Conservation (phyloP, 179 eudicot species). For the Silene coronaria region DNA sequence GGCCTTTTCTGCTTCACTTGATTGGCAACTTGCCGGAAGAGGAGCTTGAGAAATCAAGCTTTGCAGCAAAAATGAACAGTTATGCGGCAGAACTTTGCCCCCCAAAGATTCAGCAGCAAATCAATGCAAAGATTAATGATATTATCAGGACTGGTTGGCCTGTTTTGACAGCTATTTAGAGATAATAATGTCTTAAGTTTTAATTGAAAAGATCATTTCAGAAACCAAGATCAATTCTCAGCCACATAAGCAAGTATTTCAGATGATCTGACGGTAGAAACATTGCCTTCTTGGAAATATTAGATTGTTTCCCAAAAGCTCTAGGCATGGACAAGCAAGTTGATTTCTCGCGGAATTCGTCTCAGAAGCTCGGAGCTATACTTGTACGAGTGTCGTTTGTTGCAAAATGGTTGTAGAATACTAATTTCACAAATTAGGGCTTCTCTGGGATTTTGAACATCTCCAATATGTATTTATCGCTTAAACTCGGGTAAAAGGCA, state of each 20-base stretch:
- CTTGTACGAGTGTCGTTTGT: neutral
- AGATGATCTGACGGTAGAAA: neutral
- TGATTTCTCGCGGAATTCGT: too few relatives aligned
- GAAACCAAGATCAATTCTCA: neutral
- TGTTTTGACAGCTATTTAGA: conserved; percentile 56
- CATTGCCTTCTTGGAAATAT: neutral
- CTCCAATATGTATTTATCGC: neutral
- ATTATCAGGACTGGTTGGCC: conserved; percentile 92
- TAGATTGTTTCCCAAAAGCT: neutral
- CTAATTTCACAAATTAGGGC: too few relatives aligned
- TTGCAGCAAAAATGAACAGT: conserved; percentile 82
- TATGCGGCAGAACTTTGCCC: conserved; percentile 94
- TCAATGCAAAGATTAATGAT: conserved; percentile 69
- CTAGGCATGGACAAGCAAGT: neutral
- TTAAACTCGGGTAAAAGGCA: neutral
- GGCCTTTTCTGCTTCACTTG: conserved; percentile 78
- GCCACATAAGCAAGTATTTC: neutral
- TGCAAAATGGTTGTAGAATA: conserved; percentile 9
- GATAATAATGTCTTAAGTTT: neutral
- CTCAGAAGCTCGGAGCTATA: too few relatives aligned
- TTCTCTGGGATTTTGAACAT: neutral
- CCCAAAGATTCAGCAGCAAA: conserved; percentile 49
- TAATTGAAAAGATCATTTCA: neutral
- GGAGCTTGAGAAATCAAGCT: conserved; percentile 71
- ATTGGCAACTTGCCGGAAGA: conserved; percentile 87